Conservation (phyloP, 805 yeast genomes). For the Danielozyma ontarioensis region DNA sequence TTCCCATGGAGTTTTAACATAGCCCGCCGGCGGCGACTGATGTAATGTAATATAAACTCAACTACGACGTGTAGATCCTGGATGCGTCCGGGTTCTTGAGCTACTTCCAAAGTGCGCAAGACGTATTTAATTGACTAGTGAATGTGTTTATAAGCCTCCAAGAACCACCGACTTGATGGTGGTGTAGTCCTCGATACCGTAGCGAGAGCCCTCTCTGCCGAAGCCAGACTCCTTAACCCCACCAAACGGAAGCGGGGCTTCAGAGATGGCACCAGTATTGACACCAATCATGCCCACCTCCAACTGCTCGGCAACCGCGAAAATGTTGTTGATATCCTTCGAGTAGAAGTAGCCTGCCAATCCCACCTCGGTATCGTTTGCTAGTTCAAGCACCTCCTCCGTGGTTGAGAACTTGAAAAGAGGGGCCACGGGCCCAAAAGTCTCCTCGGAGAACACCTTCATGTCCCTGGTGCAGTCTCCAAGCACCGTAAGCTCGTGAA, state of each 20-base stretch:
- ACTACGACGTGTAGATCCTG: not conserved
- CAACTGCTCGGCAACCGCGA: constrained; percentile 60
- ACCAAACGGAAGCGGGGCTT: constrained; percentile 66
- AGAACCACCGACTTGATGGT: constrained; percentile 60
- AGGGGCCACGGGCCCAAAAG: constrained; percentile 64
- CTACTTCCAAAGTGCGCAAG: not conserved
- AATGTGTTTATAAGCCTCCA: no score
- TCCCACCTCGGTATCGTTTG: constrained; percentile 68
- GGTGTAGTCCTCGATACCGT: constrained; percentile 71
- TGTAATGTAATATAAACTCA: not conserved
- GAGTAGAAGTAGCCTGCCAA: constrained; percentile 75
- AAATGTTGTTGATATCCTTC: constrained; percentile 46
- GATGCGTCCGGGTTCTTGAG: not conserved
- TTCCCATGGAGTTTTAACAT: no score
- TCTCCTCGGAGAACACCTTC: constrained; percentile 51
- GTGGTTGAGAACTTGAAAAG: constrained; percentile 53
- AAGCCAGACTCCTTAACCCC: constrained; percentile 77
- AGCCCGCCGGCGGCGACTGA: no score
- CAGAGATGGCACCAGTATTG: constrained; percentile 71
- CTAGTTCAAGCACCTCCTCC: constrained; percentile 55
- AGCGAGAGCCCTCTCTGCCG: constrained; percentile 76
- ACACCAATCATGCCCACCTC: constrained; percentile 81
- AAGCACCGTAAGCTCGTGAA: constrained; percentile 52
- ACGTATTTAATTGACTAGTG: constrained; percentile 6
- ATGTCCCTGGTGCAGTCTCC: constrained; percentile 47